phyloP scores from a whole-genome alignment of 106 monocot genomes.

The Dioscorea dumetorum region DNA sequence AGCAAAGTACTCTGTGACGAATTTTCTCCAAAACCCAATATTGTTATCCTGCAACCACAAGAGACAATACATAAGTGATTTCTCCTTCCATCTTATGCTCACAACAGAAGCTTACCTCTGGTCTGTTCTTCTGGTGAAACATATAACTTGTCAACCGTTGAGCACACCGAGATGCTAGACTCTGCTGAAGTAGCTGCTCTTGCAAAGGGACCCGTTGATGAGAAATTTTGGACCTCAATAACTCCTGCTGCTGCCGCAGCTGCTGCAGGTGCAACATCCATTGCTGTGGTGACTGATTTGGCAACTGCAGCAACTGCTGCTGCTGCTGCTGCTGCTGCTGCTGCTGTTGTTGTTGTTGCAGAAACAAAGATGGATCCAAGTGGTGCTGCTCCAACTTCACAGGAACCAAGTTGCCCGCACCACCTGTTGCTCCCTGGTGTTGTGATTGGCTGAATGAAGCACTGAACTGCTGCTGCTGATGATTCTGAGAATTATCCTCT shows the following conservation, averaged over 20 bases:
- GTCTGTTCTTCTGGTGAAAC: slow-evolving; percentile 82
- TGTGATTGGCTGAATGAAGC: slow-evolving; percentile 22
- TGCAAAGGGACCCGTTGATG: slow-evolving; percentile 37
- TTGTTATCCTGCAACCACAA: slow-evolving; percentile 70
- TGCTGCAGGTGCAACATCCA: slow-evolving; percentile 25
- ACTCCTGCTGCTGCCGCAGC: slow-evolving; percentile 11
- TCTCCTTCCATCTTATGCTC: background rate
- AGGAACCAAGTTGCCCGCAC: slow-evolving; percentile 14
- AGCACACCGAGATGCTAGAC: slow-evolving; percentile 56
- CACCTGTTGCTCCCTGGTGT: slow-evolving; percentile 14
- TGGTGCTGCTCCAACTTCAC: slow-evolving; percentile 35
- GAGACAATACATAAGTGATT: no score
- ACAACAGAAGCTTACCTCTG: slow-evolving; percentile 38
- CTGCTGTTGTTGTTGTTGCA: slow-evolving; percentile 37
- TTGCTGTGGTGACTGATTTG: slow-evolving; percentile 22
- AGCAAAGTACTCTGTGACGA: slow-evolving; percentile 60
- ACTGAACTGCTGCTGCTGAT: slow-evolving; percentile 25
- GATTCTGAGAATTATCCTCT: slow-evolving; percentile 9
- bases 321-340: slow-evolving; percentile 28
- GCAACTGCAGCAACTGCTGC: slow-evolving; percentile 22
- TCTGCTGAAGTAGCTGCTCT: slow-evolving; percentile 30
- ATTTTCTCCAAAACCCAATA: slow-evolving; percentile 80
- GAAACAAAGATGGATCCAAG: slow-evolving; percentile 23
- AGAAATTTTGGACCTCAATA: slow-evolving; percentile 12
- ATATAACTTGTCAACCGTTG: slow-evolving; percentile 86